Evolutionary conservation across 306 rosid genomes (phyloP), one percentile per base, ranked within the genome.

Genomic region (Cicer judaicum): DNA sequence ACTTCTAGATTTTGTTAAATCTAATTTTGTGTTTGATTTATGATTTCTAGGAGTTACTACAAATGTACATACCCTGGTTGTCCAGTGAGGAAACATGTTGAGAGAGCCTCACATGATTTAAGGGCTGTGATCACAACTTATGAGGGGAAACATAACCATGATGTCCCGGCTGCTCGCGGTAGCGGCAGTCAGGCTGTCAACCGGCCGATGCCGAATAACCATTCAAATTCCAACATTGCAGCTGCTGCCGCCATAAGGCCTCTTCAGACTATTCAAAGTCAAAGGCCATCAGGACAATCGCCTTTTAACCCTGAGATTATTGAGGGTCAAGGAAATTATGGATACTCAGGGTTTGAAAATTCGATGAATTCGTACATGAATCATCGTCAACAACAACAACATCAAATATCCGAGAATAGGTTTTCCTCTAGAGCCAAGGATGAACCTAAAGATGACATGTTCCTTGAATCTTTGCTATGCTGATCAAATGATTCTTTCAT

Each of bases 71-170:
- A 83, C 61, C 85, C 89, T 38, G 92, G 84, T 16, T 93, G 98
- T 78, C 91, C 97, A 10, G 97, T 93, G 79, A 89, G 98, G 66
- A 93, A 93, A 82, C 98, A 93, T 14, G 98, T 93, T 1, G 98
- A 93, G 78, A 24, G 98, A 73, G 98, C 98, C 15, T 87, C 94
- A 13, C 92, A 91, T 59, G 97, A 93, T 70, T 76, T 80, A 8
- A 77, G 91, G 47, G 96, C 96, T 11, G 97, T 93, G 81, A 89
- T 93, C 86, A 93, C 98, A 61, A 93, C 98, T 70, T 93, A 93
- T 24, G 98, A 93, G 43, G 98, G 98, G 6, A 91, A 91, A 79
- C 98, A 93, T 84, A 93, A 84, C 86, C 98, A 93, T 19, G 94
- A 93, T 9, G 92, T 93, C n/a, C 98, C 98, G 1, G 89, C 90